Base-by-base conservation (phyloP, 495 filamentous ascomycete genomes). In the Monascus purpureus region DNA sequence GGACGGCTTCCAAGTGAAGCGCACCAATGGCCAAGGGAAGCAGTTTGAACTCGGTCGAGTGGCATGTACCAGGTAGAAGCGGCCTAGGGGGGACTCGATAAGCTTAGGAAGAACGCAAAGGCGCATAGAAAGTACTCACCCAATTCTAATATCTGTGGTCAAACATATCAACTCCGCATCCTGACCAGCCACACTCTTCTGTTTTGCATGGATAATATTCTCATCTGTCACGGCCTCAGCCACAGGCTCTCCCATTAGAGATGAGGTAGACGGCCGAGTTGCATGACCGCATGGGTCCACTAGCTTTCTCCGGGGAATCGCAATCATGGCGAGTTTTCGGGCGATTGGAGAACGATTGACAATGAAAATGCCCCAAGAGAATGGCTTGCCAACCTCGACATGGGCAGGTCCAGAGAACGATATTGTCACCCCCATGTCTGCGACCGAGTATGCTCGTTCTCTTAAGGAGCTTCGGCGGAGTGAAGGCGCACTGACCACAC, bases 291-390 rank as follows among this genome's bases (percentile, higher is more conserved):
- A 67, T 18, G 67, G 52, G 24, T 83, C 77, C 23, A 72, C 67
- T 22, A 74, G 67, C 32, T 78, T 75, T n/a, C 83, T 68, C 38
- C 77, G 80, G 0, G 83, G 82, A 16, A 93, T 70, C 2, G 75
- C 77, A n/a, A 80, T 53, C 13, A 96, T 65, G 5, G 81, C 77
- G 16, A 96, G 71, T 46, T 87, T 92, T 7, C 82, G 75, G 17
- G 77, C 56, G 15, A 62, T 50, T 27, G 59, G 50, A 17, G 71
- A 78, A 22, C 81, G 78, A 51, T 96, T 96, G 31, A 93, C 80
- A 13, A 96, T 74, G 47, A 93, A 85, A 13, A 93, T 72, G 25
- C 71, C 67, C 88, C 87, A 94, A n/a, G 61, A 55, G 50, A 96
- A 93, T 8, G 73, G 68, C 24, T 83, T 70, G 3, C 86, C 84